Base-by-base conservation (phyloP, 2,329 filamentous ascomycete genomes). In the Fusarium sp. region DNA sequence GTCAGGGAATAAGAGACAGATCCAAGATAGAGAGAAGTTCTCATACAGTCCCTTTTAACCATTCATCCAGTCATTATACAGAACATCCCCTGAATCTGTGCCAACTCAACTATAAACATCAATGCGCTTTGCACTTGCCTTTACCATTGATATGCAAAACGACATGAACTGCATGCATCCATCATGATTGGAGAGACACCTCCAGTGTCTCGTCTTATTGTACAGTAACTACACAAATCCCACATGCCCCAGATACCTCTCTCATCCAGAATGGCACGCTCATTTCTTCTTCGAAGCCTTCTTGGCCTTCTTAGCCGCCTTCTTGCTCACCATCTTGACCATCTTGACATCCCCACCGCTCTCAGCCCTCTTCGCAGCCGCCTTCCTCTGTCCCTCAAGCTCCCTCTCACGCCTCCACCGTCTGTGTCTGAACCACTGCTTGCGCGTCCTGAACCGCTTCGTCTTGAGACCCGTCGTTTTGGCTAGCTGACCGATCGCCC, bases 401-500 rank as follows among this genome's bases (percentile, higher is more conserved):
- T 84, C 83, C 64, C 81, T 77, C 81, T 86, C 85, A 20, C 82
- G 77, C 64, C 82, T 83, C 83, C 84, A 86, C 62, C 84, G 76
- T 58, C 84, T 77, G 63, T 85, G 81, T 50, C 87, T 81, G 77
- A 89, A 83, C 77, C 82, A 84, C 73, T 86, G 84, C 79, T 87
- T 87, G 56, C 89, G 83, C 69, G 87, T 87, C 24, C 84, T 82
- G 78, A 87, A 86, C 64, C 86, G 84, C 71, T 85, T 87, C 27
- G 86, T 84, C 66, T 86, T 82, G 65, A 86, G 83, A 22, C 85
- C 84, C 78, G 87, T 88, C 71, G 87, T 88, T 74, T 83, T 84
- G 61, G 87, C 85, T 57, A 91, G 82, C 11, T 86, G 85, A 14
- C 89, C 89, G 57, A 91, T 88, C 29, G 86, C 84, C 85, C 88